Conservation (phyloP, 116 monocot species). For the Dioscorea cayenensis region DNA sequence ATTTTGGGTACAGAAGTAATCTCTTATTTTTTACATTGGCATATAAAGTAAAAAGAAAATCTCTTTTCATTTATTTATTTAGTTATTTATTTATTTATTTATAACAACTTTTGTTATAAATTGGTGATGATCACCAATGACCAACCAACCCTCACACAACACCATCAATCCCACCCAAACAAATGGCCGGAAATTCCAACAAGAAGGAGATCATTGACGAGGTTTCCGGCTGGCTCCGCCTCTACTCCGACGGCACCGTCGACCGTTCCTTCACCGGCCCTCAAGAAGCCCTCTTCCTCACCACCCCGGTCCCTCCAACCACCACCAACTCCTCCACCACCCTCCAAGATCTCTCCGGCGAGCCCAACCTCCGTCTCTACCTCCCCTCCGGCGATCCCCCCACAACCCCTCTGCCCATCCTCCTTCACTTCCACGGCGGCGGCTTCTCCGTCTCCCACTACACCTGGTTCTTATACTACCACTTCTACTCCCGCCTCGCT, state of each 20-base stretch:
- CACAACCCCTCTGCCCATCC: slow-evolving; percentile 23
- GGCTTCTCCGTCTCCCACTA: slow-evolving; percentile 70
- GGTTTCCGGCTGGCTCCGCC: slow-evolving; percentile 27
- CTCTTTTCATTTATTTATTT: too few species aligned
- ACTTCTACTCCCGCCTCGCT: slow-evolving; percentile 69
- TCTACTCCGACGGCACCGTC: slow-evolving; percentile 36
- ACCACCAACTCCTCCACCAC: slow-evolving; percentile 17
- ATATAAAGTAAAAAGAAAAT: too few species aligned
- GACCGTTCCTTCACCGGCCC: slow-evolving; percentile 35
- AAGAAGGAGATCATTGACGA: slow-evolving; percentile 14
- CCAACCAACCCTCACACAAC: too few species aligned
- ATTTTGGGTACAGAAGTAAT: too few species aligned
- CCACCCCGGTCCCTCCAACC: slow-evolving; percentile 2
- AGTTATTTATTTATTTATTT: too few species aligned
- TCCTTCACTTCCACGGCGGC: slow-evolving; percentile 80
- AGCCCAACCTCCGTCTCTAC: slow-evolving; percentile 48
- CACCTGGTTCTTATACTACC: slow-evolving; percentile 68
- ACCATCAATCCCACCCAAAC: too few species aligned
- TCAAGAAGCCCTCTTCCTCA: slow-evolving; percentile 16
- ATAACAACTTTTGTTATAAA: too few species aligned
- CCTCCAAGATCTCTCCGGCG: slow-evolving; percentile 33
- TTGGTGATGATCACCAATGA: too few species aligned
- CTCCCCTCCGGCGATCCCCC: slow-evolving; percentile 16
- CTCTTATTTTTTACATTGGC: too few species aligned
- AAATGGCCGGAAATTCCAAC: not conserved